Base-by-base conservation (phyloP, 257 asterid species). In the Marsdenia floribunda region DNA sequence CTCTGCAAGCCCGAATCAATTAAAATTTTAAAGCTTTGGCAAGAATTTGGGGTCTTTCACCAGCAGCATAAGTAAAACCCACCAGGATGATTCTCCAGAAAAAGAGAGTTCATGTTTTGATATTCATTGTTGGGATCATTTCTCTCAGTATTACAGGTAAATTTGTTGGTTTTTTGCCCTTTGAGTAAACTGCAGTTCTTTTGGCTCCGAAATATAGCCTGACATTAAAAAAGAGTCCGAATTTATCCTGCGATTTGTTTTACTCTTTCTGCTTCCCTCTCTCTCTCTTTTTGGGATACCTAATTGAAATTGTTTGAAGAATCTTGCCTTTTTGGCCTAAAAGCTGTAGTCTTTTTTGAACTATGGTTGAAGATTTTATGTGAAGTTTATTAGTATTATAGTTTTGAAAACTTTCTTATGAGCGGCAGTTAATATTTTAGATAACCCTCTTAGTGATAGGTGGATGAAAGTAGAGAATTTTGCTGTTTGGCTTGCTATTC, bases 71-170 rank as follows among this genome's bases (percentile, higher is more conserved):
- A 68, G 50, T 66, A 37, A 37, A 44, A 40, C 21, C 68, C 21
- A 18, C 37, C 69, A 86, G 81, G 85, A 58, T 73, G 87, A 76
- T 90, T 82, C 81, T 88, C 77, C 81, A 68, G 90, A 91, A 87
- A 80, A 91, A 82, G 81, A 86, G 97, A 78, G 78, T 89, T 81
- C 97, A 89, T 47, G 76, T 90, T 73, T 78, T 88, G 68, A 80
- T 91, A 80, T 86, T 92, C 79, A 22, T 85, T 40, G 82, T 84
- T 49, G 97, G 90, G 77, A 33, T 90, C 77, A 70, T 86, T 75
- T 83, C 75, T 78, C 97, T 93, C 82, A 87, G 95, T 82, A 76
- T 89, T 80, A 76, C 93, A 42, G 98, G 98, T 93, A 85, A 83
- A 49, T 57, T 50, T 42, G 24, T 58, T 22, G 7, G 44, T 47